Conservation (phyloP, 164 flowering plant species). For the Tetrastigma voinierianum region DNA sequence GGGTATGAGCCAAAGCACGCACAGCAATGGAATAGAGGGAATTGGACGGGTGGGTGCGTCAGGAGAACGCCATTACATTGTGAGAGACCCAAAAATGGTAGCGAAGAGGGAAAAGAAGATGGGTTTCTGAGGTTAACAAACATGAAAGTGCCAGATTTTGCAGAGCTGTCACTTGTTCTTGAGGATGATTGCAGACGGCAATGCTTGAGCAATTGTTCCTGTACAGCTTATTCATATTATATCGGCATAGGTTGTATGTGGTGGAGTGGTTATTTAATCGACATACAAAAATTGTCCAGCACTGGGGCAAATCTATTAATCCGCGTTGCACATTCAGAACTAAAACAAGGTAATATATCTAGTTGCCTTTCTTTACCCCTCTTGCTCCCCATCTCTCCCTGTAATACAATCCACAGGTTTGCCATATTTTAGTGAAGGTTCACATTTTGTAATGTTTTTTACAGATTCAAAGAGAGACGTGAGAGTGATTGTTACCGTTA, state of each 20-base stretch:
- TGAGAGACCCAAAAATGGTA: slow-evolving; percentile 14
- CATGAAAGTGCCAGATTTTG: slow-evolving; percentile 46
- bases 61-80: slow-evolving; percentile 36
- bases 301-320: slow-evolving; percentile 37
- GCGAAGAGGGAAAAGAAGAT: slow-evolving; percentile 21
- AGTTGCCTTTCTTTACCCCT: too few species aligned
- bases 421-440: too few species aligned
- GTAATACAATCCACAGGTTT: too few species aligned
- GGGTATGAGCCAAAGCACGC: slow-evolving; percentile 33
- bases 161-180: slow-evolving; percentile 6
- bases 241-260: slow-evolving; percentile 48
- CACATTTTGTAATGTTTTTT: too few species aligned
- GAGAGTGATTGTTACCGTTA: not conserved
- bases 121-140: slow-evolving; percentile 26
- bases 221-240: slow-evolving; percentile 43
- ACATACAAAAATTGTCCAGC: slow-evolving; percentile 23
- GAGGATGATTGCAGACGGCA: slow-evolving; percentile 26
- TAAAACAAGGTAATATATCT: not conserved
- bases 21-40: slow-evolving; percentile 33
- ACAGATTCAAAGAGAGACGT: slow-evolving; percentile 8
- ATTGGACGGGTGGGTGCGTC: slow-evolving; percentile 41
- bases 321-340: slow-evolving; percentile 39
- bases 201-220: slow-evolving; percentile 62
- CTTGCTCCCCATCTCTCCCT: too few species aligned
- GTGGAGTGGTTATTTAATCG: slow-evolving; percentile 37